Percentiles rank a stretch among this genome's conserved stretches.
Conservation (phyloP, 495 filamentous ascomycete species). For the Aspergillus ostianus region DNA sequence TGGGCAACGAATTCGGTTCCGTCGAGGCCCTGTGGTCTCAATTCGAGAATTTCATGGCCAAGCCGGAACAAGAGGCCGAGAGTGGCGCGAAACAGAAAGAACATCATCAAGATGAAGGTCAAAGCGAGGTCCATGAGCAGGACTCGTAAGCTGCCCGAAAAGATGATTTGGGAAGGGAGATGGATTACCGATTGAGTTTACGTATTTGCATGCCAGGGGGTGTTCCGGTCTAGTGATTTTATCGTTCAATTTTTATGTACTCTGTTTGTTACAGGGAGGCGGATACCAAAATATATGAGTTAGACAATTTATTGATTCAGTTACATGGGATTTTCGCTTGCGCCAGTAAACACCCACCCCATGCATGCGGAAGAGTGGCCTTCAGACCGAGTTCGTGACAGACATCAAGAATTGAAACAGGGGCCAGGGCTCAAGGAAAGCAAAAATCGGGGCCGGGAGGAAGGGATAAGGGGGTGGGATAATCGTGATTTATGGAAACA, state of each 20-base stretch:
- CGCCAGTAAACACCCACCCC: constrained; percentile 47
- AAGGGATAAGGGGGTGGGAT: constrained; percentile 3
- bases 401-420: constrained; percentile 29
- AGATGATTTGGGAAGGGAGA: not conserved
- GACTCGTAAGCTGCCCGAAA: not conserved
- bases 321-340: constrained; percentile 34
- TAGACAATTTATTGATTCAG: constrained; percentile 23
- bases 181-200: too few relatives aligned
- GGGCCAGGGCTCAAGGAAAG: constrained; percentile 19
- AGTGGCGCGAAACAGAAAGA: constrained; percentile 23
- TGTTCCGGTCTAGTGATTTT: not conserved
- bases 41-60: constrained; percentile 95
- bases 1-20: constrained; percentile 95
- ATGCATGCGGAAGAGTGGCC: constrained; percentile 44
- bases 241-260: not conserved
- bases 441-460: constrained; percentile 18
- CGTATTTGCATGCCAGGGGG: not conserved
- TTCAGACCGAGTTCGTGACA: constrained; percentile 36
- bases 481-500: constrained; percentile 13
- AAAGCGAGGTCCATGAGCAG: constrained; percentile 20
- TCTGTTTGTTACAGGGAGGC: not conserved
- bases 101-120: constrained; percentile 16
- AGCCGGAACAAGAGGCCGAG: constrained; percentile 54
- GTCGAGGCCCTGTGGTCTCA: constrained; percentile 96
- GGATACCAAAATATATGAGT: not conserved